Base-by-base conservation (phyloP, 2,329 filamentous ascomycete genomes). In the Fusarium dimerum region DNA sequence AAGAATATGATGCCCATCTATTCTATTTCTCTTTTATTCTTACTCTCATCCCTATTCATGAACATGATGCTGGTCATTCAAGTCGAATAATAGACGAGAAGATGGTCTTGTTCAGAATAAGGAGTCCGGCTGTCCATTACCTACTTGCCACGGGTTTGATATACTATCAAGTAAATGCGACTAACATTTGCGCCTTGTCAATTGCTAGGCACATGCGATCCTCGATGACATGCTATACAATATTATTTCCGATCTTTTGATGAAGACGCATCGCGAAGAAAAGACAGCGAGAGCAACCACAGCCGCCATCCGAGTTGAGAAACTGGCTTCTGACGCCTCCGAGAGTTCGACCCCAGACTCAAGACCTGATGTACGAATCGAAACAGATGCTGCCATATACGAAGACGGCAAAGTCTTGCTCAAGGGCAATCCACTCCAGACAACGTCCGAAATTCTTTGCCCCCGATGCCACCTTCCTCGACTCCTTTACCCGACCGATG, bases 181-280 rank as follows among this genome's bases (percentile, higher is more conserved):
- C 62, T 65, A 54, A 65, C 49, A 45, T 43, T 47, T 48, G 47
- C 48, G 43, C 32, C 40, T n/a, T 34, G 32, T 47, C 20, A 45
- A 40, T 55, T 41, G 42, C 39, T 45, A 87, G 84, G 77, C 84
- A 58, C 80, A 85, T 67, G 75, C 81, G 18, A 82, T 93, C 54
- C 79, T 93, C 65, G 87, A 92, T 65, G 88, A 92, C 66, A 73
- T 87, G 50, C 76, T 93, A 56, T 85, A 88, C 75, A 92, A 90
- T 70, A 82, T 92, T 65, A 80, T 92, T 61, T 86, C 89, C 70
- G 87, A 90, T 68, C 78, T 90, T 47, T 78, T 90, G 58, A 79
- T 91, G 65, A 84, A 89, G 69, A 85, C 84, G 40, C 90, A 93
- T 70, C 87, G 87, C 60, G 82, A 89, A 61, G 90, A 93, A 74